Evolutionary conservation across 129 eudicot genomes (phyloP).

Genomic region (Helichrysum umbraculigerum): DNA sequence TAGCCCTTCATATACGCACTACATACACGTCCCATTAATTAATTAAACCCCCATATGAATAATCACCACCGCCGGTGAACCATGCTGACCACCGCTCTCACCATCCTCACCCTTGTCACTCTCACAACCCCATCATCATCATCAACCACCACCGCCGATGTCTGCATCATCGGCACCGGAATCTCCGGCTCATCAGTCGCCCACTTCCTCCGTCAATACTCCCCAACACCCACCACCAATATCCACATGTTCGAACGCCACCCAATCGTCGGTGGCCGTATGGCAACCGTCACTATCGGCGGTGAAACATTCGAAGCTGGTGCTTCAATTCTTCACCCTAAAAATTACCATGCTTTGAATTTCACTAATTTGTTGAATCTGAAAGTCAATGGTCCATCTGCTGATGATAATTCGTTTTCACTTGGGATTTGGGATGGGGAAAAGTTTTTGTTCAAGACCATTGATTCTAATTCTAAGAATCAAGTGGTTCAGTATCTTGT

Average conservation of each 20-base stretch:
- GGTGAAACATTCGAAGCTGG: conserved; percentile 93
- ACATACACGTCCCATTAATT: no score
- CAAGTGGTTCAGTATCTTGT: conserved; percentile 46
- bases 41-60: conserved; percentile 5
- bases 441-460: conserved; percentile 63
- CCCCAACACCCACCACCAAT: conserved; percentile 29
- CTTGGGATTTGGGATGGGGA: conserved; percentile 85
- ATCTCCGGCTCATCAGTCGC: conserved; percentile 88
- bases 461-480: conserved; percentile 36
- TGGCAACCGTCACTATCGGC: conserved; percentile 80
- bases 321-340: conserved; percentile 87
- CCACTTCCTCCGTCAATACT: conserved; percentile 82
- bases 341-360: conserved; percentile 73
- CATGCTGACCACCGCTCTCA: conserved; percentile 29
- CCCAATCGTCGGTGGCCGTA: conserved; percentile 80
- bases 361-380: conserved; percentile 49
- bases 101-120: conserved; percentile 33
- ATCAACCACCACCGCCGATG: conserved; percentile 22
- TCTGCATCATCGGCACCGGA: conserved; percentile 92
- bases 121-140: conserved; percentile 18
- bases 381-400: conserved; percentile 26
- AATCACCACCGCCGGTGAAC: conserved; percentile 20
- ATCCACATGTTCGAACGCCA: conserved; percentile 75
- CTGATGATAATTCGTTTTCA: conserved; percentile 40
- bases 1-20: no score